Percentiles rank a stretch among this genome's conserved stretches.
Conservation (phyloP, 306 rosid species). For the Hylodesmum podocarpum region DNA sequence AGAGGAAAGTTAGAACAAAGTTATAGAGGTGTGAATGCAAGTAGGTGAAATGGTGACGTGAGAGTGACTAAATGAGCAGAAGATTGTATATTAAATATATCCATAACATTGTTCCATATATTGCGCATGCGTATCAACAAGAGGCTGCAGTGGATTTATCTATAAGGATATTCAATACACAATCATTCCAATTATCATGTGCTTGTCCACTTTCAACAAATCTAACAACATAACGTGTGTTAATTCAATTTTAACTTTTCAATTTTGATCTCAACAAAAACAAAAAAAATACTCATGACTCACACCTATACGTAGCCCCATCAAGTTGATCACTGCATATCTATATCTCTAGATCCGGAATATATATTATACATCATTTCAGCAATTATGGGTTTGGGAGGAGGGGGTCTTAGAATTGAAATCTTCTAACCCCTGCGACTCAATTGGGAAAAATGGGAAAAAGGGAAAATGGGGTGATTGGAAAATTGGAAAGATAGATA, state of each 20-base stretch:
- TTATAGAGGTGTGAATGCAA: conserved; percentile 19
- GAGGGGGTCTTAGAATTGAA: conserved; percentile 10
- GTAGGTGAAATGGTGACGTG: conserved; percentile 43
- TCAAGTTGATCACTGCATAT: conserved; percentile 7
- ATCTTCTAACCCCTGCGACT: background rate
- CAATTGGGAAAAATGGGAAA: background rate
- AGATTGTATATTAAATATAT: background rate
- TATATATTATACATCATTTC: conserved; percentile 32
- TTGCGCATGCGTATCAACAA: conserved; percentile 51
- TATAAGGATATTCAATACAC: conserved; percentile 44
- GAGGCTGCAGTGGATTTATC: conserved; percentile 21
- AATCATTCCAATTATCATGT: conserved; percentile 55
- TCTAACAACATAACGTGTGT: conserved; percentile 35
- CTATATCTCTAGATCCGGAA: conserved; percentile 24
- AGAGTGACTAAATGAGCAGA: conserved; percentile 43
- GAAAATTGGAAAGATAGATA: background rate
- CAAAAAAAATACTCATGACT: background rate
- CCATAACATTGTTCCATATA: background rate
- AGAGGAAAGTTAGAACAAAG: background rate
- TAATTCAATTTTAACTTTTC: background rate
- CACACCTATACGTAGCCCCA: conserved; percentile 20
- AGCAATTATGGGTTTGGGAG: conserved; percentile 31
- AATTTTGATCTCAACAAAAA: background rate
- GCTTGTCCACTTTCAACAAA: conserved; percentile 46
- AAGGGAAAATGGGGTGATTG: background rate